phyloP scores from a whole-genome alignment of 495 filamentous ascomycete genomes.

The Penicillium pancosmium region DNA sequence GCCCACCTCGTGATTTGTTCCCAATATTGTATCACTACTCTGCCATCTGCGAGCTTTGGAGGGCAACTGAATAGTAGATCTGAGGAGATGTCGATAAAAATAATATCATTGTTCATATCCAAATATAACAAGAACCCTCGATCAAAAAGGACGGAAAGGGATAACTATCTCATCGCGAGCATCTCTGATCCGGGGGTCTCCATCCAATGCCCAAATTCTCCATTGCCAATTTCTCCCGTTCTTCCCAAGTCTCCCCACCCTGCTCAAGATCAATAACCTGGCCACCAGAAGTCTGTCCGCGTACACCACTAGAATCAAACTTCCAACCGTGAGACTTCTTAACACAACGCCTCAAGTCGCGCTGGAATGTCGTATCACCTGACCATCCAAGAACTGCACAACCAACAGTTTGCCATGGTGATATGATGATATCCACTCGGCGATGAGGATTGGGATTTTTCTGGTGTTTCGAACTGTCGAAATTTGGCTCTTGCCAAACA shows the following conservation, averaged over 20 bases:
- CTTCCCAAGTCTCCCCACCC: constrained; percentile 58
- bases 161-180: constrained; percentile 57
- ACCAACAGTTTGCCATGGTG: constrained; percentile 83
- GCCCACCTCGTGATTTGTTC: too few relatives aligned
- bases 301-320: constrained; percentile 88
- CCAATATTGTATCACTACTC: too few relatives aligned
- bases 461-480: constrained; percentile 10
- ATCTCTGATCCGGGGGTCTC: constrained; percentile 72
- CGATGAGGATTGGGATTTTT: constrained; percentile 72
- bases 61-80: too few relatives aligned
- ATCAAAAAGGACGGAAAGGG: not conserved
- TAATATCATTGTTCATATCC: too few relatives aligned
- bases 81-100: too few relatives aligned
- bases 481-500: constrained; percentile 85
- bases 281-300: constrained; percentile 63
- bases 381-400: constrained; percentile 90
- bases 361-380: constrained; percentile 84
- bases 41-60: too few relatives aligned
- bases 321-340: constrained; percentile 75
- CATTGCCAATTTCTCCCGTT: constrained; percentile 82
- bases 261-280: constrained; percentile 67
- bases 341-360: constrained; percentile 80
- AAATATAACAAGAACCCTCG: too few relatives aligned
- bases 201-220: constrained; percentile 74
- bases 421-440: constrained; percentile 91